Evolutionary conservation across 345 rosid species (phyloP), one percentile per base, ranked within the genome.

Genomic region (Clarkia xantiana): DNA sequence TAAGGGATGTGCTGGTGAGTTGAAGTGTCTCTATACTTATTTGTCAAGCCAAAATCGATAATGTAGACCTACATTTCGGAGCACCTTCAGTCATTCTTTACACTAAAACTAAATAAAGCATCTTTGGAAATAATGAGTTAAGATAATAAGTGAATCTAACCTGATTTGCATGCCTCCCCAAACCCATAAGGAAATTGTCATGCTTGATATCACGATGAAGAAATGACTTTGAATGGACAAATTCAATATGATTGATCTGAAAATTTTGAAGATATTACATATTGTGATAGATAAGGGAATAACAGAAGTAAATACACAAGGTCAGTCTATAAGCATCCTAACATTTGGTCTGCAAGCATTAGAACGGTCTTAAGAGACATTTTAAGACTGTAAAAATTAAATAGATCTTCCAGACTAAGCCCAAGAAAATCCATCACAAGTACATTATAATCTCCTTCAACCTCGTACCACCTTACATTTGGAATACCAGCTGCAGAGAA

Each of bases 301-400:
- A 52, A 9, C 12, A 48, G 14, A 1, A 16, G 44, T 4, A 45
- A 12, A 2, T 52, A 1, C 40, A 17, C 17, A 39, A 46, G 16
- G 13, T 0, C 13, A n/a, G 16, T 7, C 34, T 16, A 38, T 15
- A 53, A 11, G 20, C 62, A 60, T 61, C 68, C 62, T 74, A 82
- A 93, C 93, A 86, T 86, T 68, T 86, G 95, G 71, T 86, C 95
- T 14, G 95, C 93, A 58, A 86, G 93, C 95, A 86, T 82, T 52
- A 86, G 77, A 50, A 82, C 93, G 47, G 93, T 82, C 80, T 86
- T 86, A 45, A 86, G 75, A 48, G 89, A 82, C 51, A 86, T 68
- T 73, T 86, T 86, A 57, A 88, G 72, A 58, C 85, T 78, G 59
- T 93, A 86, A 58, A 82, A 86, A 75, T 78, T 86, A 74, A 86